A percentile compares a stretch with the other conserved stretches of the same genome.
Conservation (phyloP, 345 rosid species). For the Hypericum perforatum region DNA sequence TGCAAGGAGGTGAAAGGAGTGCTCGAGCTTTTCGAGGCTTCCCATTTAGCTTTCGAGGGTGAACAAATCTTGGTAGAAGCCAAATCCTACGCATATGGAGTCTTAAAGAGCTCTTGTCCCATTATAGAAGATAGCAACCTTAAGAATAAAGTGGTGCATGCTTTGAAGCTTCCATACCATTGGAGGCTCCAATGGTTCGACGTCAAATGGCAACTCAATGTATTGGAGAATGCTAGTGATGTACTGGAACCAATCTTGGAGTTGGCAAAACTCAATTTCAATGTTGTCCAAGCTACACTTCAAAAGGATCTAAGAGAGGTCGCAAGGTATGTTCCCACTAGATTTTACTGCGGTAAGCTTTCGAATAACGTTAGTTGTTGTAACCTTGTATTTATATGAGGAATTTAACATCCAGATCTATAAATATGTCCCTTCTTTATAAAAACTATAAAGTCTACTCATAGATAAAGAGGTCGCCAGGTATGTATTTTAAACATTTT, state of each 20-base stretch:
- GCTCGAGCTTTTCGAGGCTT: conserved; percentile 39
- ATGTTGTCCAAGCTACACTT: conserved; percentile 31
- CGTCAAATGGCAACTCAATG: conserved; percentile 33
- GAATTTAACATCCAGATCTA: no score
- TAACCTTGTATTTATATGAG: no score
- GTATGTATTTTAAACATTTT: no score
- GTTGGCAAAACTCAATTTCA: conserved; percentile 40
- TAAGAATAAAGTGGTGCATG: conserved; percentile 9
- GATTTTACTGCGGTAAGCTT: no score
- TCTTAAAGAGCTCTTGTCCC: conserved; percentile 5
- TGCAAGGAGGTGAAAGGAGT: conserved; percentile 18
- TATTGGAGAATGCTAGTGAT: conserved; percentile 6
- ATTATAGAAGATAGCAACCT: conserved; percentile 5
- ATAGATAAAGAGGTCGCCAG: no score
- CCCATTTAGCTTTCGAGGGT: conserved; percentile 25
- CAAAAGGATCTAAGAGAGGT: conserved; percentile 34
- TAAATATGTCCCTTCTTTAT: no score
- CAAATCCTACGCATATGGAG: conserved; percentile 11
- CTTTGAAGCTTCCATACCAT: conserved; percentile 34
- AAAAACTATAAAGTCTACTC: no score
- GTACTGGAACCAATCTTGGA: conserved; percentile 9
- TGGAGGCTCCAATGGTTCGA: conserved; percentile 43
- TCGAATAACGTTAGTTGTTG: no score
- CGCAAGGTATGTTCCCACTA: conserved; percentile 34
- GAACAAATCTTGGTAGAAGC: conserved; percentile 29